These are phyloP conservation scores for Morella rubra DNA, from an alignment of 306 rosid genomes.

Conservation along the genomic window DNA sequence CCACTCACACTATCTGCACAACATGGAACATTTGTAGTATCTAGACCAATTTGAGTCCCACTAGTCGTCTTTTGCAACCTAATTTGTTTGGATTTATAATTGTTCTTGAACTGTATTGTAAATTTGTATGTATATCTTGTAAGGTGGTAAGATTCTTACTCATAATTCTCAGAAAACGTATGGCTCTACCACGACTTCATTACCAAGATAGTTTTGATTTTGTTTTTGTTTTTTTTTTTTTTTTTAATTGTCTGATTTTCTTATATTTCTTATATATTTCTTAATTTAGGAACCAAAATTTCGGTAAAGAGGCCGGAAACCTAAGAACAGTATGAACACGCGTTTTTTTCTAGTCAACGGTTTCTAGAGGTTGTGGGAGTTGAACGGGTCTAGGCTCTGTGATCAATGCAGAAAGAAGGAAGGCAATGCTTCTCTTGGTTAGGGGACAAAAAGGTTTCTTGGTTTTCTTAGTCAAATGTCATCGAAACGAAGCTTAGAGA, in stretches of 20 bases:
- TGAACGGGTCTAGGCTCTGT: conserved; percentile 46
- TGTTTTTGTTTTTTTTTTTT: no score
- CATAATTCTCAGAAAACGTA: neutral
- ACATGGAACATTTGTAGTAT: no score
- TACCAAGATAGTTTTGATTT: no score
- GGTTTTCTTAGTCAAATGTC: conserved; percentile 17
- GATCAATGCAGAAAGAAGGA: conserved; percentile 29
- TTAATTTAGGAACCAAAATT: conserved; percentile 19
- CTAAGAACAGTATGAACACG: conserved; percentile 34
- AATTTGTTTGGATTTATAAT: no score
- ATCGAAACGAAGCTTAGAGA: conserved; percentile 13
- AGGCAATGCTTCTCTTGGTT: conserved; percentile 28
- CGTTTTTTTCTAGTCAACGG: conserved; percentile 45
- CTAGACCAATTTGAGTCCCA: no score
- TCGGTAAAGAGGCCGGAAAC: neutral
- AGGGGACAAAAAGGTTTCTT: conserved; percentile 2
- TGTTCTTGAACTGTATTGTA: no score
- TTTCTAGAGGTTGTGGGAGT: conserved; percentile 55
- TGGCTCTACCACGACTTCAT: neutral
- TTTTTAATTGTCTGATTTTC: neutral
- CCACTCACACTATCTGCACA: no score
- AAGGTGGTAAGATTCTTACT: neutral
- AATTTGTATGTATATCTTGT: no score
- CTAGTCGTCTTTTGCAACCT: no score
- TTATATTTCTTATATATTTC: no score